Percentiles rank a stretch among this genome's conserved stretches.
Evolutionary conservation across 768 basidiomycete genomes (phyloP).

Genomic region (Strobilomyces confusus): DNA sequence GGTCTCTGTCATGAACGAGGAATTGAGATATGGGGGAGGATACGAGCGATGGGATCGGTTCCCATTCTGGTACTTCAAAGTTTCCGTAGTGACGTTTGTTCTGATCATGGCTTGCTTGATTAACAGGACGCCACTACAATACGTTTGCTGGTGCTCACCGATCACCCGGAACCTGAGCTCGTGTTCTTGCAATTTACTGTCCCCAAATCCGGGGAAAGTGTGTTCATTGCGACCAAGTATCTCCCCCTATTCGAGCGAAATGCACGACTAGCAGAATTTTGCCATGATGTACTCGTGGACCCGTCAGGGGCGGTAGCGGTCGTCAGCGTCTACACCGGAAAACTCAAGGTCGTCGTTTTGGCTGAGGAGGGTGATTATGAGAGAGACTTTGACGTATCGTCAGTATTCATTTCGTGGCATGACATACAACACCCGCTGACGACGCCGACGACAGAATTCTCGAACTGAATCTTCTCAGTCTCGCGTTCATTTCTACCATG

Average conservation of each 20-base stretch:
- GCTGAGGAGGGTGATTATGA: conserved; percentile 47
- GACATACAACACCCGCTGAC: conserved; percentile 4
- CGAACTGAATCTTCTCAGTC: conserved; percentile 64
- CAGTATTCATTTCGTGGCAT: conserved; percentile 26
- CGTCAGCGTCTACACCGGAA: conserved; percentile 65
- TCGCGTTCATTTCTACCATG: conserved; percentile 52
- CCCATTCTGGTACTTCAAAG: conserved; percentile 49
- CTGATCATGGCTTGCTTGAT: conserved; percentile 6
- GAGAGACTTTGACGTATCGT: conserved; percentile 65
- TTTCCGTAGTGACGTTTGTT: not conserved
- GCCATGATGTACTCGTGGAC: conserved; percentile 64
- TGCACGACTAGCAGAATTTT: conserved; percentile 66
- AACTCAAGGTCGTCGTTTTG: conserved; percentile 60
- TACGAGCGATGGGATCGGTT: conserved; percentile 52
- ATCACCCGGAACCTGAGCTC: conserved; percentile 74
- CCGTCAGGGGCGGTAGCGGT: conserved; percentile 57
- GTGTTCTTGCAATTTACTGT: conserved; percentile 55
- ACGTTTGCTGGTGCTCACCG: conserved; percentile 61
- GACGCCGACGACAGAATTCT: conserved; percentile 41
- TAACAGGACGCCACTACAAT: conserved; percentile 32
- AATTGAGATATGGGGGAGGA: conserved; percentile 66
- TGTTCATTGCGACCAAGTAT: conserved; percentile 40
- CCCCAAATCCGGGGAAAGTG: conserved; percentile 28
- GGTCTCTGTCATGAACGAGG: no score
- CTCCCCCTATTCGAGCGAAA: conserved; percentile 54